These are phyloP conservation scores for Aspergillus asperescens DNA, from an alignment of 495 filamentous ascomycete species.

Conservation along the genomic window DNA sequence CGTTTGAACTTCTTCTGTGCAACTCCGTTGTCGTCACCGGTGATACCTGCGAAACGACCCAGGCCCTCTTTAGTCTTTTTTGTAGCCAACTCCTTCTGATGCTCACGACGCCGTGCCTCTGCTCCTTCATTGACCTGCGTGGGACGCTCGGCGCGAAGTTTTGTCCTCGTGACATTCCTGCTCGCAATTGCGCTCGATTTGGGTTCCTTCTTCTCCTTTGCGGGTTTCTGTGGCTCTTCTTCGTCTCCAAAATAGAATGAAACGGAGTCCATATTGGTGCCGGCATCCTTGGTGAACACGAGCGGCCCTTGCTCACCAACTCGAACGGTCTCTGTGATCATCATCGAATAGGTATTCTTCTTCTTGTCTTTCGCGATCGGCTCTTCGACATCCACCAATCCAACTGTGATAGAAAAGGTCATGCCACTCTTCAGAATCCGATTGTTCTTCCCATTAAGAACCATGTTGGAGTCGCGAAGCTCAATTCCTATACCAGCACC, in stretches of 20 bases:
- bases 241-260: conserved; percentile 98
- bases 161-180: conserved; percentile 89
- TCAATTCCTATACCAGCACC: conserved; percentile 92
- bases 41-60: conserved; percentile 71
- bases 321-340: conserved; percentile 89
- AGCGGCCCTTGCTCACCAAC: conserved; percentile 66
- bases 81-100: conserved; percentile 82
- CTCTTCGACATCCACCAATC: conserved; percentile 83
- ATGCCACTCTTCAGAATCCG: conserved; percentile 87
- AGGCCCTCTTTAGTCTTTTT: conserved; percentile 89
- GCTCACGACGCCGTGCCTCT: conserved; percentile 79
- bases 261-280: conserved; percentile 81
- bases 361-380: conserved; percentile 76
- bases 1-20: conserved; percentile 95
- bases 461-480: conserved; percentile 70
- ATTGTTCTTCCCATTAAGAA: conserved; percentile 79
- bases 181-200: conserved; percentile 78
- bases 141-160: conserved; percentile 83
- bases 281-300: conserved; percentile 88
- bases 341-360: conserved; percentile 78
- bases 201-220: conserved; percentile 72
- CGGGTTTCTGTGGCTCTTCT: conserved; percentile 58
- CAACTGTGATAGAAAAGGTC: conserved; percentile 85
- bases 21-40: conserved; percentile 80
- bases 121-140: conserved; percentile 84